Conservation (phyloP, 1,139 yeast species). For the Hemisphaericaspora xylanilytica region DNA sequence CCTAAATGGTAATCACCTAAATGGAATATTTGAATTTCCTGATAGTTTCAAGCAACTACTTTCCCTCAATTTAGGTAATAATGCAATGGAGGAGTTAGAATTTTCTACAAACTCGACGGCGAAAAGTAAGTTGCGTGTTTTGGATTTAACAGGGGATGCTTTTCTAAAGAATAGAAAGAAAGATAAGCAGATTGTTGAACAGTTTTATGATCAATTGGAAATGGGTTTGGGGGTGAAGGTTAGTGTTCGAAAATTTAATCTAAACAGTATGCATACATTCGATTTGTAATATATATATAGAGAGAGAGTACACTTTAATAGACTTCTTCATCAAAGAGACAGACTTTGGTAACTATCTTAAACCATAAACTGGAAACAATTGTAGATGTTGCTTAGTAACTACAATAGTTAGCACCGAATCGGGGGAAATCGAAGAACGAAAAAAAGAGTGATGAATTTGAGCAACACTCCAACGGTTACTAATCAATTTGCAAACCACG, state of each 20-base stretch:
- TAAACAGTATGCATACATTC: slow-evolving; percentile 27
- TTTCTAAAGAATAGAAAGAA: slow-evolving; percentile 12
- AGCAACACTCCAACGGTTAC: no score
- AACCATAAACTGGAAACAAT: no score
- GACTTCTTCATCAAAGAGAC: background rate
- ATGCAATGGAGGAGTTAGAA: slow-evolving; percentile 16
- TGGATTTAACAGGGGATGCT: slow-evolving; percentile 23
- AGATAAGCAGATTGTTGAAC: slow-evolving; percentile 11
- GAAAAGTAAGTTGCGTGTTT: slow-evolving; percentile 12
- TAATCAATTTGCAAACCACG: no score
- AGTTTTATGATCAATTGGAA: slow-evolving; percentile 27
- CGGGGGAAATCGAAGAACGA: no score
- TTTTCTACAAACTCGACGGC: slow-evolving; percentile 1
- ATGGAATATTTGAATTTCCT: slow-evolving; percentile 12
- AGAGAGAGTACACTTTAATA: no score
- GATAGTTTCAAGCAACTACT: slow-evolving; percentile 14
- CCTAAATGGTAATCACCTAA: slow-evolving; percentile 14
- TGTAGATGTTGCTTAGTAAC: no score
- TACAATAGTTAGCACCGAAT: no score
- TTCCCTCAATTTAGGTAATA: slow-evolving; percentile 22
- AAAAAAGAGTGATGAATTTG: no score
- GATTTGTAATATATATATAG: slow-evolving; percentile 5
- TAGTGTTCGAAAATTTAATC: slow-evolving; percentile 20
- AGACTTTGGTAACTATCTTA: no score
- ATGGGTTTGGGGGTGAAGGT: slow-evolving; percentile 22